phyloP scores from a whole-genome alignment of 139 green algal genomes.

The Chlorella sp. region DNA sequence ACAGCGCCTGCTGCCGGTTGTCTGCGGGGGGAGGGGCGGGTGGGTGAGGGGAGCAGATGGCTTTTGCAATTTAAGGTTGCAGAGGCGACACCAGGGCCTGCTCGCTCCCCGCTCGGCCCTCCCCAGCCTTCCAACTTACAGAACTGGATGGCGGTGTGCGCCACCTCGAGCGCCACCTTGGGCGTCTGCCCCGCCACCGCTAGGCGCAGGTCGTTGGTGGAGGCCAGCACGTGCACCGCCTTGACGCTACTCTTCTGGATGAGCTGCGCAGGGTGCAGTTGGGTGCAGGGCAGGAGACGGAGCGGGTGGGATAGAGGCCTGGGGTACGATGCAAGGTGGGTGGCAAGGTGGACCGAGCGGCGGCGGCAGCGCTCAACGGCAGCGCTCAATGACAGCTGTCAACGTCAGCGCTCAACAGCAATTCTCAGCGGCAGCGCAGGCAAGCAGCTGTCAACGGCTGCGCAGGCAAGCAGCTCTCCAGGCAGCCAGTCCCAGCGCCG shows the following conservation, averaged over 20 bases:
- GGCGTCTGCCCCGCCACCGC: conserved; percentile 66
- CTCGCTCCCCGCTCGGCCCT: not conserved
- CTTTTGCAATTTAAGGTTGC: no score
- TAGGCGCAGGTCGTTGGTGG: conserved; percentile 42
- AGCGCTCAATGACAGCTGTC: no score
- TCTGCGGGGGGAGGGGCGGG: not conserved
- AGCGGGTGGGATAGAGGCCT: not conserved
- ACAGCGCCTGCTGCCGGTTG: conserved; percentile 44
- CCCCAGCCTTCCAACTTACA: not conserved
- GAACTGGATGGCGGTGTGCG: conserved; percentile 65
- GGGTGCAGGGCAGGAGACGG: not conserved
- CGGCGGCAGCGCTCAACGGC: not conserved
- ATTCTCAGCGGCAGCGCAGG: no score
- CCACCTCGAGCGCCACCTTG: conserved; percentile 52
- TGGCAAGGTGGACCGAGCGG: no score
- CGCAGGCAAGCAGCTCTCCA: no score
- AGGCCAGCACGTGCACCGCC: conserved; percentile 51
- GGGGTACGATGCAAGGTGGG: no score
- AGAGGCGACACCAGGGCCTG: no score
- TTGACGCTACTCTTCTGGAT: conserved; percentile 57
- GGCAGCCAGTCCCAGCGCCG: no score
- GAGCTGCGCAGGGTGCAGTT: not conserved
- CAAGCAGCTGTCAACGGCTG: no score
- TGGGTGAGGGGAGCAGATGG: no score
- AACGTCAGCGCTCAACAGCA: no score